phyloP scores from a whole-genome alignment of 768 basidiomycete species.

The Russula emetica region DNA sequence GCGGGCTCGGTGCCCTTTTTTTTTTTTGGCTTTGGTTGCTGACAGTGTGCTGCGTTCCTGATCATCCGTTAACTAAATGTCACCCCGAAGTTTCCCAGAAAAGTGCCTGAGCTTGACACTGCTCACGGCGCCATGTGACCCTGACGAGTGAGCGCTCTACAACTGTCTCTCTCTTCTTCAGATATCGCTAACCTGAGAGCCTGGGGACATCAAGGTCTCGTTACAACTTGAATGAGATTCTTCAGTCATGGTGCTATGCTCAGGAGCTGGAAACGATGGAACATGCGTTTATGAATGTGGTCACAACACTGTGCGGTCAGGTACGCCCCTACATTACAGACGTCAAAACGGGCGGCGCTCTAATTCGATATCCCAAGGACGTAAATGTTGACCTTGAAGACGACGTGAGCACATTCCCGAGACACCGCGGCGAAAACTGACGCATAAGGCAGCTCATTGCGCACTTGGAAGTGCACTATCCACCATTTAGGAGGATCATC shows the following conservation, averaged over 20 bases:
- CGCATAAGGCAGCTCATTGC: conserved; percentile 25
- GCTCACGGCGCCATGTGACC: conserved; percentile 20
- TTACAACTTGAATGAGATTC: conserved; percentile 27
- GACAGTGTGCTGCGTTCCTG: background rate
- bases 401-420: conserved; percentile 16
- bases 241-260: conserved; percentile 31
- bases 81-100: conserved; percentile 24
- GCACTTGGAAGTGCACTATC: conserved; percentile 27
- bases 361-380: conserved; percentile 13
- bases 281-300: conserved; percentile 30
- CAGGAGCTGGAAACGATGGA: conserved; percentile 30
- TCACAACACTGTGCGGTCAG: conserved; percentile 26
- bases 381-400: conserved; percentile 25
- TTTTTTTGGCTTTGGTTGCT: background rate
- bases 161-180: background rate
- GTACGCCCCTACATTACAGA: conserved; percentile 12
- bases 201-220: conserved; percentile 1
- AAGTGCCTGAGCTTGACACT: conserved; percentile 28
- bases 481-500: conserved; percentile 27
- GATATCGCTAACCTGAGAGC: background rate
- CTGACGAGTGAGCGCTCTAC: conserved; percentile 15
- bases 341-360: background rate
- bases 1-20: background rate
- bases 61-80: background rate
- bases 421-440: background rate